Evolutionary conservation across 352 stramenopile genomes (phyloP), one percentile per base, ranked within the genome.

Genomic region (Bremia lactucae): DNA sequence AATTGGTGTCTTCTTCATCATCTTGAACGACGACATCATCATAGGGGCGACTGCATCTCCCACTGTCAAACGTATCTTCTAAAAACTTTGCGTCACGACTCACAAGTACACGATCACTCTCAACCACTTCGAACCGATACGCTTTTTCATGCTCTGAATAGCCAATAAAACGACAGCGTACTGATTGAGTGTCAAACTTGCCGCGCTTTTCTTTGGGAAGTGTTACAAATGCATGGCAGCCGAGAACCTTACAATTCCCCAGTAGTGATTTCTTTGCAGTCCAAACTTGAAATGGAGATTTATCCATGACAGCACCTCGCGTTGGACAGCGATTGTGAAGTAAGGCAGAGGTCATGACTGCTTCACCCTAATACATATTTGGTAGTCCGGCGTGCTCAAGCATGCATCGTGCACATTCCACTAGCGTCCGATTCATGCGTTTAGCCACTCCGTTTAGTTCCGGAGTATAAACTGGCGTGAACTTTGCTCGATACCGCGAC

Each of bases 371-470:
- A 34, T 40, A 40, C 3, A 11, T 2, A 10, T 44, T 44, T 6
- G 44, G 34, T 36, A 51, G 19, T 34, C 24, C 35, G 18, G 44
- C 25, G 24, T 44, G 35, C 13, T 42, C 15, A 26, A 52, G 22
- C 36, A 52, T 42, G 21, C 23, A 36, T 14, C 22, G 33, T 19
- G 23, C 5, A 2, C 18, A 35, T 35, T 40, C 31, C 15, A 37
- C 3, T 15, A 37, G 15, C 11, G 31, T 37, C 16, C 31, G 14
- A 37, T 23, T 22, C 31, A 37, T 37, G 3, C 31, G 31, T 14
- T 37, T 15, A 6, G 31, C 14, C 11, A 37, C 31, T 11, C 14
- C 14, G 4, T 37, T 22, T 22, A 37, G 1, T 1, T 37, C 5
- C 1, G 11, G 11, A 18, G 31, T 37, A 13, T 37, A 37, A 6